Base-by-base conservation (phyloP, 305 asterid genomes). In the Rubia balearica region DNA sequence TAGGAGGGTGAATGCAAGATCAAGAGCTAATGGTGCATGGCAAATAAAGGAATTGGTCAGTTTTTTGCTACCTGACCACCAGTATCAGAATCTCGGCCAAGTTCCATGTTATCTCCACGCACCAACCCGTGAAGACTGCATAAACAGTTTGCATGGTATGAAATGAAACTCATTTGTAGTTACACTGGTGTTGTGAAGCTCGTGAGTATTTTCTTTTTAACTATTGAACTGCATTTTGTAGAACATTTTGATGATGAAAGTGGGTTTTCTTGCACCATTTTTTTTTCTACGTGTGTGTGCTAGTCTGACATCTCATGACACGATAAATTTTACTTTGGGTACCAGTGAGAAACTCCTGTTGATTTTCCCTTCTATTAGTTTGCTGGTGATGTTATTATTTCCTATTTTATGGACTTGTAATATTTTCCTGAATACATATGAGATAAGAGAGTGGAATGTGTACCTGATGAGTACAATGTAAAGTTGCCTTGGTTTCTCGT, bases 91-190 rank as follows among this genome's bases (percentile, higher is more conserved):
- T 89, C 96, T 61, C 92, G 83, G 71, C 96, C 92, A 51, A 87
- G 92, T 80, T 89, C 92, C 96, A 89, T 87, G 83, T 87, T 81
- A 81, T 89, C 90, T 73, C 92, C 96, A 9, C 92, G 87, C 74
- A 89, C 84, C 87, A 87, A 79, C 55, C 96, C 92, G 7, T 89
- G 96, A 70, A 84, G 81, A 83, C 96, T 89, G 65, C 84, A 80
- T 51, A 69, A 61, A 72, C 61, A 78, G 69, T 72, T 60, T 68
- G 59, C 61, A 67, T 72, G 70, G 64, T 61, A 53, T 71, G 76
- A 71, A 77, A 53, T 71, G 76, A 71, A 77, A 67, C 57, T 74
- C 65, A 49, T 38, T 61, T n/a, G 21, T 56, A 63, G 41, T 49
- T 59, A 17, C 22, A 19, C 10, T 48, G 16, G 16, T 45, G 27